A percentile compares a stretch with the other conserved stretches of the same genome.
Conservation (phyloP, 208 protist genomes). For the Leishmania amazonensis region DNA sequence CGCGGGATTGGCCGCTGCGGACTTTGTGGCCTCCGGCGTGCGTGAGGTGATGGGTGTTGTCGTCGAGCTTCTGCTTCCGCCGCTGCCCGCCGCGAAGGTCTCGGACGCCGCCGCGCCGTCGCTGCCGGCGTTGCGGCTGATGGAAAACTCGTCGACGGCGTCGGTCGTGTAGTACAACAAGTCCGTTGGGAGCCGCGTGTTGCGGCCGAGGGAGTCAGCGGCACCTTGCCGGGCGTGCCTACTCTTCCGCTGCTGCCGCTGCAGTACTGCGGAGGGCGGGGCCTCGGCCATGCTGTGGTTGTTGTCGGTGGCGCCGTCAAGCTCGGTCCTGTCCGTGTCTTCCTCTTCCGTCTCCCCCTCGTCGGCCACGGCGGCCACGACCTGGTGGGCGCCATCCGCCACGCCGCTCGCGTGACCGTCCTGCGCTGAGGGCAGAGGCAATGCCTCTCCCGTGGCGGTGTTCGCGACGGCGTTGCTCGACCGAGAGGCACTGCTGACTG, state of each 20-base stretch:
- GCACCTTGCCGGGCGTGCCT: background rate
- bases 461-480: background rate
- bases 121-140: background rate
- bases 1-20: background rate
- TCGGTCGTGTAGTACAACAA: constrained; percentile 42
- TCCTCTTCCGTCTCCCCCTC: background rate
- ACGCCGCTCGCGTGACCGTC: background rate
- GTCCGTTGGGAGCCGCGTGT: background rate
- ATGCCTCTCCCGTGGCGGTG: constrained; percentile 6
- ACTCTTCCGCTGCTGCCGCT: background rate
- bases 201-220: background rate
- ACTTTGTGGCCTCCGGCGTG: background rate
- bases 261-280: background rate
- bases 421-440: background rate
- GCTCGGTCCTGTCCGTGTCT: background rate
- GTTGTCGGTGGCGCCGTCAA: background rate
- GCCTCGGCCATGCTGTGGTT: background rate
- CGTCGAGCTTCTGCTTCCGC: background rate
- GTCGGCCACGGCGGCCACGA: background rate
- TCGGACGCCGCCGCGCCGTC: background rate
- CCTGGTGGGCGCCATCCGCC: background rate
- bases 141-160: constrained; percentile 33
- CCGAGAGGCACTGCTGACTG: background rate
- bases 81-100: background rate
- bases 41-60: background rate